Conservation (phyloP, 331 rosid genomes). For the Stylosanthes scabra region DNA sequence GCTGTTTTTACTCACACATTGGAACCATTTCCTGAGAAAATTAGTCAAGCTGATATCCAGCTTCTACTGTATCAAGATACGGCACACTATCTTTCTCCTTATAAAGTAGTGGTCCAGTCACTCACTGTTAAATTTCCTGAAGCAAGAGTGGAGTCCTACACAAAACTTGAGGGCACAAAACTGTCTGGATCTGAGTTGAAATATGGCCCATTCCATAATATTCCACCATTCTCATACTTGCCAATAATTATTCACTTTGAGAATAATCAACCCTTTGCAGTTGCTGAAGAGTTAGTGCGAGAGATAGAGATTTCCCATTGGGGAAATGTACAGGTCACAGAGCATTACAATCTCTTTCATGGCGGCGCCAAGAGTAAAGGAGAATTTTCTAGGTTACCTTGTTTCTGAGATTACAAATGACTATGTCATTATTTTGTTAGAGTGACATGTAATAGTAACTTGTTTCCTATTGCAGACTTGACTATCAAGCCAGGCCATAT, state of each 20-base stretch:
- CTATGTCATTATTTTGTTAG: conserved; percentile 20
- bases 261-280: conserved; percentile 88
- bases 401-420: conserved; percentile 36
- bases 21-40: conserved; percentile 90
- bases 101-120: conserved; percentile 74
- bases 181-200: conserved; percentile 89
- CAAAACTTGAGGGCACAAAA: conserved; percentile 73
- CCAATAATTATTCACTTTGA: conserved; percentile 87
- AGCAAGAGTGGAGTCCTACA: conserved; percentile 85
- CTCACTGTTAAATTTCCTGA: conserved; percentile 81
- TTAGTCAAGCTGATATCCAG: conserved; percentile 86
- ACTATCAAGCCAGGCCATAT: conserved; percentile 83
- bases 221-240: conserved; percentile 70
- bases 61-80: conserved; percentile 84
- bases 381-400: conserved; percentile 85
- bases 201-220: conserved; percentile 85
- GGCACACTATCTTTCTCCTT: conserved; percentile 85
- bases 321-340: conserved; percentile 96
- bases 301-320: conserved; percentile 98
- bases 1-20: conserved; percentile 68
- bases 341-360: conserved; percentile 83
- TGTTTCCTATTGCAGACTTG: conserved; percentile 74
- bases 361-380: conserved; percentile 94
- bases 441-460: conserved; percentile 27
- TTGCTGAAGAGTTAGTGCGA: conserved; percentile 81